Percentiles rank a stretch among this genome's conserved stretches.
phyloP scores from a whole-genome alignment of 495 filamentous ascomycete species.

The Lentithecium fluviatile region DNA sequence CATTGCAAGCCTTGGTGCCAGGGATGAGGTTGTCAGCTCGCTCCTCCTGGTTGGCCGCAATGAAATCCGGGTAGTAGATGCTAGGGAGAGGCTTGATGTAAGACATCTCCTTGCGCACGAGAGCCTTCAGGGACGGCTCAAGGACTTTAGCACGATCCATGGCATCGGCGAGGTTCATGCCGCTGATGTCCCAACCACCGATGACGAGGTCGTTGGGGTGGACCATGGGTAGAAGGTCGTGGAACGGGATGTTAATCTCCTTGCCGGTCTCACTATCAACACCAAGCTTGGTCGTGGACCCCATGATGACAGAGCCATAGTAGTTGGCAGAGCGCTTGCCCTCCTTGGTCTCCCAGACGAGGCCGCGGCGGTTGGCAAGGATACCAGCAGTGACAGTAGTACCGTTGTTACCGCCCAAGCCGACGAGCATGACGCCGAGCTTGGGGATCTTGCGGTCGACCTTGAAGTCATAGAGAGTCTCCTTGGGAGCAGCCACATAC shows the following conservation, averaged over 20 bases:
- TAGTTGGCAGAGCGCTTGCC: constrained; percentile 85
- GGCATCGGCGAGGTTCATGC: constrained; percentile 79
- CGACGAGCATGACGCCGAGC: constrained; percentile 95
- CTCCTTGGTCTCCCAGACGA: constrained; percentile 91
- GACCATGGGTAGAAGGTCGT: constrained; percentile 91
- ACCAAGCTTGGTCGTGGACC: constrained; percentile 94
- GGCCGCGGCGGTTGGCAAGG: constrained; percentile 83
- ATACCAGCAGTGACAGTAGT: constrained; percentile 97
- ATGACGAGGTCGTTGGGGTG: constrained; percentile 95
- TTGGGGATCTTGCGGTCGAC: constrained; percentile 91
- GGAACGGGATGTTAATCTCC: constrained; percentile 96
- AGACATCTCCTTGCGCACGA: constrained; percentile 90
- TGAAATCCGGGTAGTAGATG: constrained; percentile 99
- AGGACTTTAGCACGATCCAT: constrained; percentile 97
- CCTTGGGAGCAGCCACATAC: constrained; percentile 79
- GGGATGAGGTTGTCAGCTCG: constrained; percentile 88
- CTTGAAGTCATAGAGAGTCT: constrained; percentile 95
- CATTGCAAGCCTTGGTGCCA: constrained; percentile 77
- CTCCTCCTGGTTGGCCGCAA: constrained; percentile 96
- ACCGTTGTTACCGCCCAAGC: constrained; percentile 98
- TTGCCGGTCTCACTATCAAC: constrained; percentile 77
- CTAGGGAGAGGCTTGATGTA: constrained; percentile 85
- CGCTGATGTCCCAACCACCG: constrained; percentile 97
- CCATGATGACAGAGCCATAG: constrained; percentile 96
- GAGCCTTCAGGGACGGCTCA: constrained; percentile 84